Conservation (phyloP, 371 early-diverging fungal species). For the Blakeslea trispora region DNA sequence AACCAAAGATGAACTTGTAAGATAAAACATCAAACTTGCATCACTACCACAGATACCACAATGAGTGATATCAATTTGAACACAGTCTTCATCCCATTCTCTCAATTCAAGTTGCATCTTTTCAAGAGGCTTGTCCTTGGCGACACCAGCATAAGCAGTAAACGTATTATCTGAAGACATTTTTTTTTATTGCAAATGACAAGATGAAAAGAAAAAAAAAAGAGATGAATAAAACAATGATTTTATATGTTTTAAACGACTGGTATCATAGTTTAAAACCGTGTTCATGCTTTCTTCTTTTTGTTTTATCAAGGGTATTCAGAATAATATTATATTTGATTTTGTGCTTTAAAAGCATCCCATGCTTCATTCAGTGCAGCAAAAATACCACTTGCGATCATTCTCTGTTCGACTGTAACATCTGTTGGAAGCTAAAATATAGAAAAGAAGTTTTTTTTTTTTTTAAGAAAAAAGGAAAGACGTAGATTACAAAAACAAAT, state of each 20-base stretch:
- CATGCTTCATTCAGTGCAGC: constrained; percentile 84
- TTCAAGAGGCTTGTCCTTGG: constrained; percentile 25
- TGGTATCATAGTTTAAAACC: too few relatives aligned
- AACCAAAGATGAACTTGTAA: too few relatives aligned
- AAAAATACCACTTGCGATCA: constrained; percentile 85
- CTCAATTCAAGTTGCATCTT: constrained; percentile 28
- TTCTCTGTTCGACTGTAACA: constrained; percentile 69
- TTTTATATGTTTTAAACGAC: too few relatives aligned
- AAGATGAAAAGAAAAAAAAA: neutral
- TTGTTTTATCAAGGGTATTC: neutral
- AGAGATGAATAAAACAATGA: too few relatives aligned
- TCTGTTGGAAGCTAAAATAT: constrained; percentile 38
- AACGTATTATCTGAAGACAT: constrained; percentile 51
- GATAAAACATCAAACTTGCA: too few relatives aligned
- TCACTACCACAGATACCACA: constrained; percentile 59
- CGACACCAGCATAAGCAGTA: constrained; percentile 26
- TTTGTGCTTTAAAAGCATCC: constrained; percentile 72
- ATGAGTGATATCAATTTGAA: constrained; percentile 53
- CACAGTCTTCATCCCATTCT: constrained; percentile 45
- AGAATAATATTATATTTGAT: neutral
- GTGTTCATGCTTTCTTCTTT: too few relatives aligned
- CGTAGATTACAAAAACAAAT: neutral
- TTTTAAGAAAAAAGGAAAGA: too few relatives aligned
- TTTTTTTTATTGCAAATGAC: neutral
- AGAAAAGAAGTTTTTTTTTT: neutral